Evolutionary conservation across 1,284 basidiomycete species (phyloP).

Genomic region (Fomitopsis betulina): DNA sequence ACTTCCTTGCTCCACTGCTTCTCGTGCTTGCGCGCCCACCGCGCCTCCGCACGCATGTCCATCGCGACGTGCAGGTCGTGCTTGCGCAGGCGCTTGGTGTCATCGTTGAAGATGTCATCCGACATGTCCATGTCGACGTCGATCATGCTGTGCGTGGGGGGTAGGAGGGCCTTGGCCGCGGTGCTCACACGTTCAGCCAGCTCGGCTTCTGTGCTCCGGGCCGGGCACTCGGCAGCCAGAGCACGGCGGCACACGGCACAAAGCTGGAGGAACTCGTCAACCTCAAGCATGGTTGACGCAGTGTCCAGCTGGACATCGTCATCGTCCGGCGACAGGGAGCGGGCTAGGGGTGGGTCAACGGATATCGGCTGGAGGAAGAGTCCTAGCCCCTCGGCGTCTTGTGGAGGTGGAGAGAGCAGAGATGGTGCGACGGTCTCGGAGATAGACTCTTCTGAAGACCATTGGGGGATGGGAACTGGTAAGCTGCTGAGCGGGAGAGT

Average conservation of each 20-base stretch:
- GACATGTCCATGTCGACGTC: background rate
- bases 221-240: slow-evolving; percentile 35
- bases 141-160: slow-evolving; percentile 6
- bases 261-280: slow-evolving; percentile 27
- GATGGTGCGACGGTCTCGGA: slow-evolving; percentile 6
- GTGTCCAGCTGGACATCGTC: slow-evolving; percentile 37
- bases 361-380: slow-evolving; percentile 20
- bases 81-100: slow-evolving; percentile 20
- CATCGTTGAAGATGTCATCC: slow-evolving; percentile 9
- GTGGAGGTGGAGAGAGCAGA: slow-evolving; percentile 8
- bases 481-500: slow-evolving; percentile 8
- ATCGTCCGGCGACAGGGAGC: slow-evolving; percentile 45
- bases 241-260: slow-evolving; percentile 35
- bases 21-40: slow-evolving; percentile 40
- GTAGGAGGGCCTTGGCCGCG: slow-evolving; percentile 20
- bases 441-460: background rate
- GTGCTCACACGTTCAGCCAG: slow-evolving; percentile 24
- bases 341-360: slow-evolving; percentile 27
- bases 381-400: slow-evolving; percentile 16
- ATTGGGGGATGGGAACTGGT: slow-evolving; percentile 1
- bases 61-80: slow-evolving; percentile 33
- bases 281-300: slow-evolving; percentile 27
- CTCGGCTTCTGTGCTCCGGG: slow-evolving; percentile 33
- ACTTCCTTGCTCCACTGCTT: slow-evolving; percentile 50
- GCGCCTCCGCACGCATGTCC: slow-evolving; percentile 39